Conservation (phyloP, 768 basidiomycete genomes). For the Suillus subluteus region DNA sequence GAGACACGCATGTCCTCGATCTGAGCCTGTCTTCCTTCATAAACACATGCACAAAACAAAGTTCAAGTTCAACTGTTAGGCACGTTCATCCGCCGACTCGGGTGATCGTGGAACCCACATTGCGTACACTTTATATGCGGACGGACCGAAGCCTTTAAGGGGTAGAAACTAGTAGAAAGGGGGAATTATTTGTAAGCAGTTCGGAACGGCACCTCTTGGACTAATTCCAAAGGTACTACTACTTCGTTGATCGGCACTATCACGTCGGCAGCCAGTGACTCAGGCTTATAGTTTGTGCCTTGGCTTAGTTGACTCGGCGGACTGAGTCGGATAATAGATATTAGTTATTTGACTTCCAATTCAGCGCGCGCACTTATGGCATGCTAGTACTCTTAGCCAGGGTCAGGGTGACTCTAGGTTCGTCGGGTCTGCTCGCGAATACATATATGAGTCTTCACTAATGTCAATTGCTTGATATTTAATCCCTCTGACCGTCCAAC, state of each 20-base stretch:
- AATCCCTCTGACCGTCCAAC: background rate
- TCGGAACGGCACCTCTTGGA: background rate
- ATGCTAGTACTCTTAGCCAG: background rate
- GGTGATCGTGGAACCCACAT: background rate
- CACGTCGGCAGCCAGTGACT: background rate
- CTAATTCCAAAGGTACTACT: background rate
- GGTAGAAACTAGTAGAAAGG: background rate
- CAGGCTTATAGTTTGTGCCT: background rate
- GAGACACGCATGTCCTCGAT: background rate
- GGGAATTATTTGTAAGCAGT: background rate
- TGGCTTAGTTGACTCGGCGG: background rate
- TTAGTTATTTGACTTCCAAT: background rate
- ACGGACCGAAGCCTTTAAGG: background rate
- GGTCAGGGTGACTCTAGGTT: background rate
- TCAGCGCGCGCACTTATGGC: background rate
- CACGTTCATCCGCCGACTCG: background rate
- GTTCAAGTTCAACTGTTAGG: background rate
- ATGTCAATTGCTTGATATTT: background rate
- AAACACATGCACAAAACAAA: background rate
- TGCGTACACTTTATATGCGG: background rate
- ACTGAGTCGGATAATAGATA: background rate
- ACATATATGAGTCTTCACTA: background rate
- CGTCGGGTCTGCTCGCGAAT: background rate
- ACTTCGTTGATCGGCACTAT: background rate
- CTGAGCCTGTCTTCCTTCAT: background rate